A percentile compares a stretch with the other conserved stretches of the same genome.
phyloP scores from a whole-genome alignment of 1,139 yeast species.

The Pichia sp. region DNA sequence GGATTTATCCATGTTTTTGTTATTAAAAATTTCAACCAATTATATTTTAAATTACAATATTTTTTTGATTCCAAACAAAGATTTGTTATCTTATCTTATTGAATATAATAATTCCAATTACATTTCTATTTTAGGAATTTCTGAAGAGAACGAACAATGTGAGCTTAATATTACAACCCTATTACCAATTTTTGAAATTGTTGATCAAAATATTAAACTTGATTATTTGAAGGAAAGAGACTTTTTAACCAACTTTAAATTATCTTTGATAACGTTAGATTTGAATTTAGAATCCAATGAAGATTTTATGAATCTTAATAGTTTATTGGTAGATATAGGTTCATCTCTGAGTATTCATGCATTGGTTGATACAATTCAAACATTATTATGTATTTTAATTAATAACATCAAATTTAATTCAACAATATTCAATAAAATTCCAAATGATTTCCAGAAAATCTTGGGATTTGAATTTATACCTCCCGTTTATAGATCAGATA shows the following conservation, averaged over 20 bases:
- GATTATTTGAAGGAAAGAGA: slow-evolving; percentile 28
- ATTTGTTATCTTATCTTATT: slow-evolving; percentile 2
- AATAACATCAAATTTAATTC: slow-evolving; percentile 20
- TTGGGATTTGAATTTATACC: slow-evolving; percentile 30
- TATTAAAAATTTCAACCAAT: slow-evolving; percentile 6
- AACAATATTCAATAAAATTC: slow-evolving; percentile 11
- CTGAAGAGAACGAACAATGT: background rate
- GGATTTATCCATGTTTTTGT: slow-evolving; percentile 12
- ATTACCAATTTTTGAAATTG: slow-evolving; percentile 30
- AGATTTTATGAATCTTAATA: slow-evolving; percentile 19
- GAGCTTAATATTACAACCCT: slow-evolving; percentile 10
- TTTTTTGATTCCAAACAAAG: slow-evolving; percentile 1
- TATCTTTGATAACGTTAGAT: slow-evolving; percentile 22
- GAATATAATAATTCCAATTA: slow-evolving; percentile 10
- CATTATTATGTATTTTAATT: slow-evolving; percentile 19
- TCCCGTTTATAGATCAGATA: slow-evolving; percentile 33
- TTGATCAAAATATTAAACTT: slow-evolving; percentile 33
- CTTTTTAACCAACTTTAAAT: slow-evolving; percentile 28
- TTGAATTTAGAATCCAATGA: slow-evolving; percentile 16
- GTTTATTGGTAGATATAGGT: slow-evolving; percentile 24
- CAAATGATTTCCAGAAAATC: slow-evolving; percentile 12
- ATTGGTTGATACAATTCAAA: slow-evolving; percentile 24
- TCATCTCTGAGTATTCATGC: slow-evolving; percentile 26
- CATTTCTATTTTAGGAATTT: slow-evolving; percentile 11
- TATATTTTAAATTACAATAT: slow-evolving; percentile 10